These are phyloP conservation scores for Lactarius vividus DNA, from an alignment of 768 basidiomycete genomes.

Conservation along the genomic window DNA sequence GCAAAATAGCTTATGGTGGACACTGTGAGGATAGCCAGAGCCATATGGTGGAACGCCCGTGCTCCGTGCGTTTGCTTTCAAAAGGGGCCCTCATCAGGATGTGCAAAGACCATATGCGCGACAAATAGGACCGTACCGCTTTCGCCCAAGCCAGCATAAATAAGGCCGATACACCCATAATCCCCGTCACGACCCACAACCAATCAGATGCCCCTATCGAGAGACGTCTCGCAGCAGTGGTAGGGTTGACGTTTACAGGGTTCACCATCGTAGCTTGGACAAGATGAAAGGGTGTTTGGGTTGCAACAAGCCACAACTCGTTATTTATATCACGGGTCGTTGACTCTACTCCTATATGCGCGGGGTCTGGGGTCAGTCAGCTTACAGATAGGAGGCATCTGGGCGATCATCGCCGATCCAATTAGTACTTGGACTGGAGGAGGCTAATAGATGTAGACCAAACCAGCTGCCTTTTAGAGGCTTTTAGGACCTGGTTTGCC, in stretches of 20 bases:
- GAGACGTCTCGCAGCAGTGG: constrained; percentile 40
- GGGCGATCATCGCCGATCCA: not conserved
- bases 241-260: constrained; percentile 38
- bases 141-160: constrained; percentile 41
- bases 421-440: not conserved
- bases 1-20: constrained; percentile 49
- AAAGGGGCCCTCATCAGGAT: not conserved
- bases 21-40: constrained; percentile 45
- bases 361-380: not conserved
- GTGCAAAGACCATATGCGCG: not conserved
- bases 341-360: not conserved
- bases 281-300: not conserved
- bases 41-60: constrained; percentile 51
- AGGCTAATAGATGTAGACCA: not conserved
- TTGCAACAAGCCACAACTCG: not conserved
- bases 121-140: constrained; percentile 29
- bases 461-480: not conserved
- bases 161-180: constrained; percentile 47
- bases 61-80: constrained; percentile 39
- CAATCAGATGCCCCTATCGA: constrained; percentile 48
- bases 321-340: not conserved
- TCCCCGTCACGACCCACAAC: constrained; percentile 53
- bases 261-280: constrained; percentile 5
- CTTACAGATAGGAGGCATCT: constrained; percentile 1
- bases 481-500: not conserved